Base-by-base conservation (phyloP, 371 early-diverging fungal genomes). In the Mucor ambiguus region DNA sequence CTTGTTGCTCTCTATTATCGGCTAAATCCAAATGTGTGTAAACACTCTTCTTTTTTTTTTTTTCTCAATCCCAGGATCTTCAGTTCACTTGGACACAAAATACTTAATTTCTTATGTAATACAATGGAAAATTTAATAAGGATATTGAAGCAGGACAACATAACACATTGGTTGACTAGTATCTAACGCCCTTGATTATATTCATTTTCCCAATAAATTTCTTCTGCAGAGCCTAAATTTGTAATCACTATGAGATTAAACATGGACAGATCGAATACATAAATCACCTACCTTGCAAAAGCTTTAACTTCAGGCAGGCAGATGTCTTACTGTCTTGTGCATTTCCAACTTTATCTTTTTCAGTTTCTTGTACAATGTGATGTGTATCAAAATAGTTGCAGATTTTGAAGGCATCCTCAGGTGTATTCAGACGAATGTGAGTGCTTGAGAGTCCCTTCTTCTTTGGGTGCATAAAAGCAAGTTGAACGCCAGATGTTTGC, bases 161-260 rank as follows among this genome's bases (percentile, higher is more conserved):
- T 35, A 12, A 12, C 37, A 1, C 41, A 41, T 41, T 18, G 14
- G 14, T 14, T 16, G 2, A 6, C 1, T 37, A 14, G 41, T 12
- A 18, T 41, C 18, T 18, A 41, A 4, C 41, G 41, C 0, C 41
- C 18, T 28, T 28, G 52, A 4, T 43, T 60, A 29, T 43, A 46
- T 32, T 72, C 67, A 59, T 69, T 66, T 60, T 67, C 71, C 81
- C 69, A 75, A 72, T 71, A 79, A 46, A 72, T 67, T 41, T 28
- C 58, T 69, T 60, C 73, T 69, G 58, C 66, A 66, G 43, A 73
- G 44, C 64, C 80, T 70, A 11, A 68, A 65, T 52, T n/a, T 12
- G 14, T 24, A 52, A 6, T 16, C 1, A 30, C 30, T 44, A 46
- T 33, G 5, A 28, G 18, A 11, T 58, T 32, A 37, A 20, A 32